Evolutionary conservation across 257 asterid genomes (phyloP).

Genomic region (Nicotiana tabacum): DNA sequence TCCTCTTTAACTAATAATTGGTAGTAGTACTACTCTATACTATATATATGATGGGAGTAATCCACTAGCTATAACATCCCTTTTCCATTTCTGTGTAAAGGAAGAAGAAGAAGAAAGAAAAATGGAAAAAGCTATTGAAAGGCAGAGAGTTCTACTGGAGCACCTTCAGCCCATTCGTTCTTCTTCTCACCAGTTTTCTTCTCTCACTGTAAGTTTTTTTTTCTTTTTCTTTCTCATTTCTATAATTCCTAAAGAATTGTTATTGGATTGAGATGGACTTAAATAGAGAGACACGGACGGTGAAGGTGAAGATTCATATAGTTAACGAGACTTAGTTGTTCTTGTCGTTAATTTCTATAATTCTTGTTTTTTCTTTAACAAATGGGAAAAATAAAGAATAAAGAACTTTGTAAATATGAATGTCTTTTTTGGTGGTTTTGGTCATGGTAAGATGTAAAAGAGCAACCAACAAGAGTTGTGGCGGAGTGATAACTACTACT

Average conservation of each 20-base stretch:
- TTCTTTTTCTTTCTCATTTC: not conserved
- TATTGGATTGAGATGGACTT: no score
- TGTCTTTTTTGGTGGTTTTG: no score
- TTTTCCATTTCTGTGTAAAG: not conserved
- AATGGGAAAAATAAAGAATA: not conserved
- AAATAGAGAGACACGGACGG: no score
- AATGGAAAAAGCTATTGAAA: conserved; percentile 70
- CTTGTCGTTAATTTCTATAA: not conserved
- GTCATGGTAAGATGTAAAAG: no score
- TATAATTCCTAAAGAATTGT: no score
- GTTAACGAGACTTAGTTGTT: no score
- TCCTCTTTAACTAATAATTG: not conserved
- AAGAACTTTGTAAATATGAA: not conserved
- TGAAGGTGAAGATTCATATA: no score
- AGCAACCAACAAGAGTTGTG: no score
- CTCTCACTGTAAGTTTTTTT: conserved; percentile 45
- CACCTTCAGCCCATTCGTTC: conserved; percentile 51
- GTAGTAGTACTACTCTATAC: not conserved
- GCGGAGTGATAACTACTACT: no score
- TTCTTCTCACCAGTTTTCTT: conserved; percentile 26
- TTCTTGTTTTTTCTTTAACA: not conserved
- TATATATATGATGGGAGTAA: not conserved
- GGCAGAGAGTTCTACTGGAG: conserved; percentile 58
- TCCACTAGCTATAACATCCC: not conserved
- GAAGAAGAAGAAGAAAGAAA: not conserved